phyloP scores from a whole-genome alignment of 495 filamentous ascomycete species.

The Podospora australis region DNA sequence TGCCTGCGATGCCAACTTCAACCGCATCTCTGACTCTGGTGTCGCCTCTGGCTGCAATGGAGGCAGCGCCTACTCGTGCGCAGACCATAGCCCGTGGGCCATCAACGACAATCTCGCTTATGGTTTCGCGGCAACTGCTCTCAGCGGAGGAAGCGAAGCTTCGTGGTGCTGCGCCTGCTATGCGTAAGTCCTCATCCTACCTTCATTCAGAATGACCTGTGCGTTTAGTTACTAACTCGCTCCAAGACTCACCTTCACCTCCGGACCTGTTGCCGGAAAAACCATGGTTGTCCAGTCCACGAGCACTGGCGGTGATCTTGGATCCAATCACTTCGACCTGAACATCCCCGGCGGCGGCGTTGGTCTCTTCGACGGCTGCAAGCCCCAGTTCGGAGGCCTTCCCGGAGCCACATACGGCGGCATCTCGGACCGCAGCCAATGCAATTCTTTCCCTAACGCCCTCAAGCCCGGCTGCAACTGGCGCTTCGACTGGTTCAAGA shows the following conservation, averaged over 20 bases:
- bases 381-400: slow-evolving; percentile 45
- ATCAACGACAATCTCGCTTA: slow-evolving; percentile 46
- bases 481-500: slow-evolving; percentile 55
- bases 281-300: slow-evolving; percentile 58
- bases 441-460: slow-evolving; percentile 42
- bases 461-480: slow-evolving; percentile 50
- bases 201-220: background rate
- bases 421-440: slow-evolving; percentile 40
- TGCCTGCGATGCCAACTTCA: slow-evolving; percentile 47
- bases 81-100: slow-evolving; percentile 49
- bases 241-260: slow-evolving; percentile 30
- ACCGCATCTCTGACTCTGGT: slow-evolving; percentile 26
- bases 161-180: slow-evolving; percentile 55
- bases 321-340: slow-evolving; percentile 52
- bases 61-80: slow-evolving; percentile 48
- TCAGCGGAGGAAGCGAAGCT: slow-evolving; percentile 36
- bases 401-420: slow-evolving; percentile 52
- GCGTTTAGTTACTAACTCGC: slow-evolving; percentile 3
- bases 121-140: slow-evolving; percentile 49
- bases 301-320: slow-evolving; percentile 54
- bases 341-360: slow-evolving; percentile 54
- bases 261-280: slow-evolving; percentile 43
- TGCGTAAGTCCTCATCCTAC: slow-evolving; percentile 35
- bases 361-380: slow-evolving; percentile 51
- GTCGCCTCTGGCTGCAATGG: slow-evolving; percentile 33